These are phyloP conservation scores for Boletellus ananiceps DNA, from an alignment of 768 basidiomycete species.

Conservation along the genomic window DNA sequence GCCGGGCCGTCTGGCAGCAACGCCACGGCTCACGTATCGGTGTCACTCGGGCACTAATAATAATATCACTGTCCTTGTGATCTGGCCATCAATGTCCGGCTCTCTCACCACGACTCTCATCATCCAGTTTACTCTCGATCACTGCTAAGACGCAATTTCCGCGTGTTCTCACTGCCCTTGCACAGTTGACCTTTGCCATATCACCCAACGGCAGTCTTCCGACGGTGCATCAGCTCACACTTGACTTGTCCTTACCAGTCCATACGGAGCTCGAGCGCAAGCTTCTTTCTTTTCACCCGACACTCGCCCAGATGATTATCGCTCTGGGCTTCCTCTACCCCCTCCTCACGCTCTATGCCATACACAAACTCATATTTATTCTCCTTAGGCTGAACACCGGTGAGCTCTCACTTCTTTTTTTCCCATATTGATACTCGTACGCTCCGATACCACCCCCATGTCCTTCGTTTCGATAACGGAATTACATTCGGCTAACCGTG, in stretches of 20 bases:
- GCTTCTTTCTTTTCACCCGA: neutral
- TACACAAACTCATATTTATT: constrained; percentile 10
- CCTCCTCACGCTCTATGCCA: constrained; percentile 16
- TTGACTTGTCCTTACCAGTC: neutral
- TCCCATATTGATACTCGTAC: neutral
- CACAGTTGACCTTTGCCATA: neutral
- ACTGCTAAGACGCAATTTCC: too few species aligned
- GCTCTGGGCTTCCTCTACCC: constrained; percentile 20
- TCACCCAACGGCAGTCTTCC: neutral
- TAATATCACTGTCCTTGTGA: neutral
- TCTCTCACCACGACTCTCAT: too few species aligned
- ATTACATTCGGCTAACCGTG: neutral
- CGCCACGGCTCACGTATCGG: neutral
- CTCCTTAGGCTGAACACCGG: constrained; percentile 3
- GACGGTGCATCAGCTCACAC: neutral
- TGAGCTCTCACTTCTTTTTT: constrained; percentile 5
- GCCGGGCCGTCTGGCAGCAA: neutral
- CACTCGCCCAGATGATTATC: constrained; percentile 19
- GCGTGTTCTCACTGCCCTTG: too few species aligned
- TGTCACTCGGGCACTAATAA: neutral
- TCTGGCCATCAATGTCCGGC: too few species aligned
- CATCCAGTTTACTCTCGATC: too few species aligned
- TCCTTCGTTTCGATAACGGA: neutral
- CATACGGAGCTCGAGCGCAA: neutral
- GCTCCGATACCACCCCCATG: neutral